Conservation (phyloP, 2,329 filamentous ascomycete species). For the Penicillium sp. region DNA sequence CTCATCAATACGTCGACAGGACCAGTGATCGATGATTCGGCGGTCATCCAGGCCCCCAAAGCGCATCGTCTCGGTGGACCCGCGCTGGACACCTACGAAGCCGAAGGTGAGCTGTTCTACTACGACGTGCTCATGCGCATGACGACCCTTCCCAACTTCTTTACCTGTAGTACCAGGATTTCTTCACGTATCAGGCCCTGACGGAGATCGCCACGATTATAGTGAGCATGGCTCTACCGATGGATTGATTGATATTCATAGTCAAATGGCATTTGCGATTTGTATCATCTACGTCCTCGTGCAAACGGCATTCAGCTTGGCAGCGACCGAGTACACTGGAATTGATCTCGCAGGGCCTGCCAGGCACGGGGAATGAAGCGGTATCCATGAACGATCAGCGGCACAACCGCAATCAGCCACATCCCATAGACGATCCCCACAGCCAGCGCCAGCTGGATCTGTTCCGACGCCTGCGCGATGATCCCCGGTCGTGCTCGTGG, state of each 20-base stretch:
- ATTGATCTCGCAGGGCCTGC: conserved; percentile 16
- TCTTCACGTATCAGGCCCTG: conserved; percentile 64
- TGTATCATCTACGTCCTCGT: neutral
- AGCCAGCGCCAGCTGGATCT: conserved; percentile 26
- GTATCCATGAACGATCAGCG: conserved; percentile 35
- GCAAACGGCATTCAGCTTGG: conserved; percentile 3
- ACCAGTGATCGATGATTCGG: conserved; percentile 57
- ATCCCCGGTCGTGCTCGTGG: conserved; percentile 13
- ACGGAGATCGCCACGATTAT: conserved; percentile 56
- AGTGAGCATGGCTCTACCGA: neutral
- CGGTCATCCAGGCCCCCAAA: conserved; percentile 60
- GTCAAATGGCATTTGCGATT: neutral
- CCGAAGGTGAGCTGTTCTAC: conserved; percentile 58
- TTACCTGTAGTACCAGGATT: conserved; percentile 65
- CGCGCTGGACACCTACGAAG: conserved; percentile 66
- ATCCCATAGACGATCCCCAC: conserved; percentile 34
- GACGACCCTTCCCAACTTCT: conserved; percentile 64
- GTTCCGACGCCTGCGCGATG: conserved; percentile 20
- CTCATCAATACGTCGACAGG: conserved; percentile 64
- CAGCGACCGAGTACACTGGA: conserved; percentile 12
- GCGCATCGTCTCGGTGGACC: conserved; percentile 56
- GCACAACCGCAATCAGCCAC: conserved; percentile 38
- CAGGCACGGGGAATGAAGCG: conserved; percentile 22
- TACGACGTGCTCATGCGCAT: conserved; percentile 61
- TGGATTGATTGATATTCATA: neutral